Conservation (phyloP, 2,329 filamentous ascomycete genomes). For the Alternaria tenuissima region DNA sequence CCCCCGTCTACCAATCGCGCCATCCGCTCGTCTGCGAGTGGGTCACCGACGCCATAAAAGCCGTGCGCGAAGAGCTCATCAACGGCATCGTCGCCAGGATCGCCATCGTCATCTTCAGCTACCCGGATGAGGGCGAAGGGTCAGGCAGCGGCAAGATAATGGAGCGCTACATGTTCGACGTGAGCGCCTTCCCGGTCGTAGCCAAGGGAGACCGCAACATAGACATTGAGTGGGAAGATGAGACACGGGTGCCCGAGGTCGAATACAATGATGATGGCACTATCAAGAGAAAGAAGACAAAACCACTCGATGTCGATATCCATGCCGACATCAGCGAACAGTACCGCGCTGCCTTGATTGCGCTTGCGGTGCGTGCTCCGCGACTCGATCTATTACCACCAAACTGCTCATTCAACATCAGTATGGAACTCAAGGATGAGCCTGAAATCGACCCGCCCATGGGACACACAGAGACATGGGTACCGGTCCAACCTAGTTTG, state of each 20-base stretch:
- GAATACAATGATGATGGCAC: constrained; percentile 15
- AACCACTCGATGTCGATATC: constrained; percentile 31
- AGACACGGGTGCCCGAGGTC: constrained; percentile 9
- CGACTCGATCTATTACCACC: constrained; percentile 66
- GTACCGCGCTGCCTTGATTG: constrained; percentile 71
- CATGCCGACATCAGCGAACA: constrained; percentile 74
- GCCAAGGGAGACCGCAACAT: constrained; percentile 57
- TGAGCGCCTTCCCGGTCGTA: constrained; percentile 64
- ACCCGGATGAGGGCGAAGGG: constrained; percentile 25
- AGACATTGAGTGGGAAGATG: constrained; percentile 56
- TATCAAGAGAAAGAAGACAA: constrained; percentile 16
- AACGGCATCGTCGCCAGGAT: constrained; percentile 62
- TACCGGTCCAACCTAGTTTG: constrained; percentile 63
- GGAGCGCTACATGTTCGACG: constrained; percentile 68
- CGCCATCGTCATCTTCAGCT: constrained; percentile 64
- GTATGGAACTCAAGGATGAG: constrained; percentile 73
- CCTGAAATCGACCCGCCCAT: constrained; percentile 58
- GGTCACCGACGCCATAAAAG: constrained; percentile 80
- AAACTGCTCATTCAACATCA: constrained; percentile 78
- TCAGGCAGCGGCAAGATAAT: constrained; percentile 57
- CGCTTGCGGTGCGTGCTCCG: constrained; percentile 68
- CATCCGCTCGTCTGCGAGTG: constrained; percentile 87
- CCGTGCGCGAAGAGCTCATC: constrained; percentile 74
- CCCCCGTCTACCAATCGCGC: constrained; percentile 82
- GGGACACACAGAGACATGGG: constrained; percentile 65